Percentiles rank a stretch among this genome's conserved stretches.
phyloP scores from a whole-genome alignment of 352 stramenopile species.

The Globisporangium ultimum region DNA sequence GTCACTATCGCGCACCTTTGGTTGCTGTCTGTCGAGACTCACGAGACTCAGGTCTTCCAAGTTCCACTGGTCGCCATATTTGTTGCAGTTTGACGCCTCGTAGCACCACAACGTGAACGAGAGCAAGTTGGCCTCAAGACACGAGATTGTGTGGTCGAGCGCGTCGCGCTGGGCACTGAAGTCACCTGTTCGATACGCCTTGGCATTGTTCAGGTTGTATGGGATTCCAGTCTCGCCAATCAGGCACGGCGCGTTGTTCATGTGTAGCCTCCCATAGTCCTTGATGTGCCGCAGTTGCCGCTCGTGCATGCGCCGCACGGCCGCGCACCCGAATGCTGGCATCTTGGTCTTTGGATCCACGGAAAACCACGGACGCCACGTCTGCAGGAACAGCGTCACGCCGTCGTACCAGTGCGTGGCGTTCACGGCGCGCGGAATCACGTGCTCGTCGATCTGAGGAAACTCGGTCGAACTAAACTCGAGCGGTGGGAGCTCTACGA shows the following conservation, averaged over 20 bases:
- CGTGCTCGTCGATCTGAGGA: conserved; percentile 48
- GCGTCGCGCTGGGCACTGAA: conserved; percentile 51
- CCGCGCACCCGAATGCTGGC: conserved; percentile 56
- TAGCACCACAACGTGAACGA: conserved; percentile 95
- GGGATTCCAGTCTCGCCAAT: conserved; percentile 75
- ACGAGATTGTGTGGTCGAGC: conserved; percentile 73
- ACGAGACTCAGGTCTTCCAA: conserved; percentile 83
- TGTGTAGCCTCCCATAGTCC: conserved; percentile 44
- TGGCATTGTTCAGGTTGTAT: conserved; percentile 60
- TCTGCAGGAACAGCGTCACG: conserved; percentile 81
- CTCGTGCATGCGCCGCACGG: conserved; percentile 59
- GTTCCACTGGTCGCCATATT: conserved; percentile 84
- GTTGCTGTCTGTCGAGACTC: conserved; percentile 27
- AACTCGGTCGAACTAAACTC: conserved; percentile 73
- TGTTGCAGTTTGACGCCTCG: conserved; percentile 71
- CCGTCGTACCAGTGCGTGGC: conserved; percentile 91
- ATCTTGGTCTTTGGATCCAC: conserved; percentile 63
- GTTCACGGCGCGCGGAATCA: conserved; percentile 69
- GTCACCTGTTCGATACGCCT: conserved; percentile 45
- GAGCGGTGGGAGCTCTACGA: conserved; percentile 75
- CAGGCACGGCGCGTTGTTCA: conserved; percentile 56
- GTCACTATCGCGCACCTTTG: background rate
- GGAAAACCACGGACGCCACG: conserved; percentile 68
- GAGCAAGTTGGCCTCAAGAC: conserved; percentile 69
- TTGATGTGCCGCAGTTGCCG: conserved; percentile 59